Conservation (phyloP, 768 basidiomycete species). For the Boletellus ananas region DNA sequence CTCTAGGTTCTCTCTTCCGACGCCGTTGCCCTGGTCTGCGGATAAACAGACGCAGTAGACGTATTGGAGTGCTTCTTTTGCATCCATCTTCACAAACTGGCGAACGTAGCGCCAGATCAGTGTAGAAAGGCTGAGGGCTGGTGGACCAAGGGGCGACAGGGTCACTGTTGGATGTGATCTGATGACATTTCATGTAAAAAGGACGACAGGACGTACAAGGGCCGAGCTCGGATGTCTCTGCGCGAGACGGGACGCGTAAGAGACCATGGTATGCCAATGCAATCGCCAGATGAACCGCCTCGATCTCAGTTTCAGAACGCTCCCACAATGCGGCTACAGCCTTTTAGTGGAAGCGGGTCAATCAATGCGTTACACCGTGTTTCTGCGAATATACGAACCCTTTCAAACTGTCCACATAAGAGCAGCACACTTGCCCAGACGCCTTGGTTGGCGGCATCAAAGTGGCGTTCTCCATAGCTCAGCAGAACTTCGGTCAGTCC, state of each 20-base stretch:
- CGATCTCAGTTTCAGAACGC: conserved; percentile 80
- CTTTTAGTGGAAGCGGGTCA: conserved; percentile 36
- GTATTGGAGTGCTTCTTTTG: conserved; percentile 92
- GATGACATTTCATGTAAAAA: not conserved
- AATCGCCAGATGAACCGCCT: conserved; percentile 92
- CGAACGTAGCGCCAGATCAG: conserved; percentile 91
- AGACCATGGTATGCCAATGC: conserved; percentile 92
- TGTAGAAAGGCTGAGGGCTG: conserved; percentile 77
- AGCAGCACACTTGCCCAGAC: conserved; percentile 82
- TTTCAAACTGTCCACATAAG: conserved; percentile 92
- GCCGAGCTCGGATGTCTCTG: conserved; percentile 81
- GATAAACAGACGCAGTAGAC: conserved; percentile 82
- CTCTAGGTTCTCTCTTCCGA: conserved; percentile 84
- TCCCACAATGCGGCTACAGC: conserved; percentile 90
- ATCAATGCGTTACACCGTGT: not conserved
- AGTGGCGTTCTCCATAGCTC: conserved; percentile 79
- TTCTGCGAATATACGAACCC: conserved; percentile 44
- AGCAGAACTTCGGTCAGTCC: conserved; percentile 71
- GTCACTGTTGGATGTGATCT: conserved; percentile 47
- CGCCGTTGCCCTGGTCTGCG: conserved; percentile 62
- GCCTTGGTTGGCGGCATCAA: conserved; percentile 63
- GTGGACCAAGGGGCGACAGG: conserved; percentile 60
- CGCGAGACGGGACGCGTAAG: conserved; percentile 73
- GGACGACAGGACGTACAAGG: conserved; percentile 52
- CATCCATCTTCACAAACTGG: conserved; percentile 89